Base-by-base conservation (phyloP, 2,329 filamentous ascomycete species). In the Botrytis squamosa region DNA sequence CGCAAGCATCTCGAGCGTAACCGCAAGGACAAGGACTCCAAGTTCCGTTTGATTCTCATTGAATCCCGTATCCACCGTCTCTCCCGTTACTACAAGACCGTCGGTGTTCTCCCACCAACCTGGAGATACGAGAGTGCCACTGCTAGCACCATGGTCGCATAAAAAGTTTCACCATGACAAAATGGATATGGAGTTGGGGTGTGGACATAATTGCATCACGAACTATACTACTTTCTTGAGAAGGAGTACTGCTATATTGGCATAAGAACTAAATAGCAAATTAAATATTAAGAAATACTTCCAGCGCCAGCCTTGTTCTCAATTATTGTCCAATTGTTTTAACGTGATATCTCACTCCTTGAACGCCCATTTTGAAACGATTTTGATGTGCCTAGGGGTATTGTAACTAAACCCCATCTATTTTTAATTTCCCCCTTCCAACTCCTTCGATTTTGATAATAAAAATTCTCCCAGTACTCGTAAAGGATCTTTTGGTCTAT, bases 1-100 rank as follows among this genome's bases (percentile, higher is more conserved):
- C 95, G 96, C 89, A 99, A 99, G 93, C 97, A 99, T 88, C 94
- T 99, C 81, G 94, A 98, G 91, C 94, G 94, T 88, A 99, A 99
- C 92, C 95, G 96, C 88, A 99, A 99, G 92, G 96, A 99, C 91
- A 97, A 94, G 90, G 96, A 99, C 90, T 93, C 92, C 90, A 99
- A 99, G 91, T 99, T 99, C 93, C 95, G 96, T 85, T 93, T 99
- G 80, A 99, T 99, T 95, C 93, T 99, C 82, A 97, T 99, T 88
- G 96, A 99, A 91, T 98, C 96, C 85, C 94, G 97, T 88, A 98
- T 99, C 87, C 96, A 99, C 93, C 95, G 96, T 89, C 93, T 99
- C 81, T 96, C 94, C 84, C 93, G 96, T 82, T 98, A 98, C 93
- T 99, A 98, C 93, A 98, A 98, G 93, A 95, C 94, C 85, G 95